phyloP scores from a whole-genome alignment of 768 basidiomycete species.

The Boletus speciosus region DNA sequence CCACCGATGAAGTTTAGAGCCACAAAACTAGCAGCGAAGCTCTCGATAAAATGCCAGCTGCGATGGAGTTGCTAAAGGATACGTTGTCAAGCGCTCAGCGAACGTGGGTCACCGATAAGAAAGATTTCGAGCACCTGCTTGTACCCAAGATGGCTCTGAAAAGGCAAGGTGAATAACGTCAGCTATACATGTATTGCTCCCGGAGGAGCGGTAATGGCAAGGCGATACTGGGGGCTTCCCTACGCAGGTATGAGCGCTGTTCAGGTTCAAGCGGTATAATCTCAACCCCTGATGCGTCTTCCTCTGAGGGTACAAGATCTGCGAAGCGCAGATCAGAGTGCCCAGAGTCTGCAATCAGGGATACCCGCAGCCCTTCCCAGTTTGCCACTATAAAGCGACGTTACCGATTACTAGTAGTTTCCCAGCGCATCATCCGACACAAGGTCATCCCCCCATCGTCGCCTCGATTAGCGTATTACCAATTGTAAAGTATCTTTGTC shows the following conservation, averaged over 20 bases:
- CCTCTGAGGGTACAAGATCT: constrained; percentile 8
- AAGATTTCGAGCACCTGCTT: constrained; percentile 52
- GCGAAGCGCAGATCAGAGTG: constrained; percentile 8
- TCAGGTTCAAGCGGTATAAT: constrained; percentile 98
- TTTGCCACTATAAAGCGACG: constrained; percentile 61
- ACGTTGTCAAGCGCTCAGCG: background rate
- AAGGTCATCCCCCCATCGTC: constrained; percentile 27
- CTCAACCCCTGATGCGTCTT: constrained; percentile 69
- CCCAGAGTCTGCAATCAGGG: constrained; percentile 42
- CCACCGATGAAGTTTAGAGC: constrained; percentile 90
- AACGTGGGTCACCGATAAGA: background rate
- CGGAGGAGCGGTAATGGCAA: constrained; percentile 38
- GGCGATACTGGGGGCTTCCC: constrained; percentile 85
- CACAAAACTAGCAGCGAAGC: constrained; percentile 83
- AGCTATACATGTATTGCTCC: constrained; percentile 46
- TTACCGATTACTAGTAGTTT: constrained; percentile 58
- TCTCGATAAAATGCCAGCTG: constrained; percentile 79
- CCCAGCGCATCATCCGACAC: constrained; percentile 30
- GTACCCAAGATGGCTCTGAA: constrained; percentile 72
- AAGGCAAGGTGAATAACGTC: constrained; percentile 36
- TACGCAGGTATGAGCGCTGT: constrained; percentile 97
- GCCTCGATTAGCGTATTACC: constrained; percentile 41
- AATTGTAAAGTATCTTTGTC: constrained; percentile 53
- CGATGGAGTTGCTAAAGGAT: constrained; percentile 73
- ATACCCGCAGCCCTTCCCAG: constrained; percentile 91